These are phyloP conservation scores for Penicillium salamii DNA, from an alignment of 495 filamentous ascomycete genomes.

Conservation along the genomic window DNA sequence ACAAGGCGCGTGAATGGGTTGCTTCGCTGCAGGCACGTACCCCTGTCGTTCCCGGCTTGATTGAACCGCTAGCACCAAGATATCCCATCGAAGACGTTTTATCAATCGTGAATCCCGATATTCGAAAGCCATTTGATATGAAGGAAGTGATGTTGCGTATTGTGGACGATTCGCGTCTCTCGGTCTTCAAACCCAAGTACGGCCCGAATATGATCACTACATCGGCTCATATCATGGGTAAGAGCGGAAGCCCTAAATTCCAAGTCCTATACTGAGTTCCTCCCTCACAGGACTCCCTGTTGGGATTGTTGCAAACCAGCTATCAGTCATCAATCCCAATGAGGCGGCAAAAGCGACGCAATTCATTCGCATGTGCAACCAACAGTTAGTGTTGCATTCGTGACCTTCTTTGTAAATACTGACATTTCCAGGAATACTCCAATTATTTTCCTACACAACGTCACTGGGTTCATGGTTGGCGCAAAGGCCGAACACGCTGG, in stretches of 20 bases:
- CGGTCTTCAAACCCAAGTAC: slow-evolving; percentile 29
- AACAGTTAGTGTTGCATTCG: slow-evolving; percentile 13
- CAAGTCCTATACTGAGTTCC: not conserved
- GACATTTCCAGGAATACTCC: slow-evolving; percentile 16
- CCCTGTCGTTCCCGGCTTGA: not conserved
- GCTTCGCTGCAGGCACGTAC: slow-evolving; percentile 16
- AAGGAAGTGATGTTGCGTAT: slow-evolving; percentile 27
- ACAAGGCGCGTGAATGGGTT: slow-evolving; percentile 31
- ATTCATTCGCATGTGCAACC: slow-evolving; percentile 33
- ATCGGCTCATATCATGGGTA: slow-evolving; percentile 31
- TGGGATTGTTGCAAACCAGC: slow-evolving; percentile 32
- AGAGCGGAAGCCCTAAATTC: not conserved
- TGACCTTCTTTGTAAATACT: not conserved
- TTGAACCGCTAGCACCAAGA: slow-evolving; percentile 8
- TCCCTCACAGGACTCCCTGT: slow-evolving; percentile 19
- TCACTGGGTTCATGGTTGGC: slow-evolving; percentile 37
- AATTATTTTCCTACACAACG: slow-evolving; percentile 35
- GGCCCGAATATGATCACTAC: slow-evolving; percentile 28
- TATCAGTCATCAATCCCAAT: slow-evolving; percentile 27
- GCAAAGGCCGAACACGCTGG: slow-evolving; percentile 31
- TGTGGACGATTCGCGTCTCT: slow-evolving; percentile 28
- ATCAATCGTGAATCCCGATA: slow-evolving; percentile 27
- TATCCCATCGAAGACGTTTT: slow-evolving; percentile 27
- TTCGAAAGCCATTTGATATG: slow-evolving; percentile 33
- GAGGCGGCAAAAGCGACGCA: slow-evolving; percentile 27